These are phyloP conservation scores for Aegle marmelos DNA, from an alignment of 345 rosid species.

Conservation along the genomic window DNA sequence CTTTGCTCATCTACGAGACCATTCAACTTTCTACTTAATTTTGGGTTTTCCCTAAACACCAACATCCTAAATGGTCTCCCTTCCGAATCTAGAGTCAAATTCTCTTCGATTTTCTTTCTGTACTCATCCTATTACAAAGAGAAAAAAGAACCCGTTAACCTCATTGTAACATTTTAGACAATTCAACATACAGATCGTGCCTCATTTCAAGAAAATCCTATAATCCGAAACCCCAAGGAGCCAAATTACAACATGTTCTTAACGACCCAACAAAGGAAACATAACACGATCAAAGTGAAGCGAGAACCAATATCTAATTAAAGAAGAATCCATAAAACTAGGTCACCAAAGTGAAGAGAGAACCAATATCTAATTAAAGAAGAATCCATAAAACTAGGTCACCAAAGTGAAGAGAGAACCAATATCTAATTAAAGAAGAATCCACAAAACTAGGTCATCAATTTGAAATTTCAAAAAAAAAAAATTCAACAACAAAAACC, in stretches of 20 bases:
- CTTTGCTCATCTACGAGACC: conserved; percentile 37
- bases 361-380: too few relatives aligned
- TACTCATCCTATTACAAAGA: conserved; percentile 31
- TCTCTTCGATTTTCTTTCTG: conserved; percentile 28
- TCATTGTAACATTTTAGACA: background rate
- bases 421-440: too few relatives aligned
- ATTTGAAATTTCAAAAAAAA: background rate
- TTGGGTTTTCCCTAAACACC: conserved; percentile 53
- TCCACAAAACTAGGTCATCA: too few relatives aligned
- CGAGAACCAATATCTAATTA: background rate
- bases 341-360: too few relatives aligned
- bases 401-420: too few relatives aligned
- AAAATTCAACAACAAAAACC: background rate
- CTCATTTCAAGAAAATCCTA: background rate
- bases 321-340: background rate
- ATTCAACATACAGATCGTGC: background rate
- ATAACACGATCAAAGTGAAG: background rate
- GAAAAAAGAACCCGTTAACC: background rate
- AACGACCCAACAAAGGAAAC: background rate
- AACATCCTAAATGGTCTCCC: conserved; percentile 50
- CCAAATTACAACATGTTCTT: background rate
- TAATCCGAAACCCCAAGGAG: background rate
- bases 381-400: too few relatives aligned
- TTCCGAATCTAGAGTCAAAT: conserved; percentile 35
- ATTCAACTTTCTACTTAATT: conserved; percentile 29